phyloP scores from a whole-genome alignment of 2,329 filamentous ascomycete genomes.

The Penicillium vulpinum region DNA sequence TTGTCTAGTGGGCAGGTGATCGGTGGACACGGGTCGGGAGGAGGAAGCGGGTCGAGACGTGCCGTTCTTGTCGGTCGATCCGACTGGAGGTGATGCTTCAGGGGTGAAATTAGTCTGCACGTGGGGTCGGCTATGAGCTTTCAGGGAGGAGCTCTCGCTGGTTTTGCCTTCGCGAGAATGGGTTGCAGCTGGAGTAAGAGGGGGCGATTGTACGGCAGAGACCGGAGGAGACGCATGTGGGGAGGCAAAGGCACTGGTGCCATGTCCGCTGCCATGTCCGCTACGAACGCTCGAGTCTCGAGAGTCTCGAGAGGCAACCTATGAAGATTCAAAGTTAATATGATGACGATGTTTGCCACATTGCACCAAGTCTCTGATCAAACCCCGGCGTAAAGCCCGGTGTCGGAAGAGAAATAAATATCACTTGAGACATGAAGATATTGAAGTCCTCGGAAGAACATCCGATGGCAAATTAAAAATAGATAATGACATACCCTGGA shows the following conservation, averaged over 20 bases:
- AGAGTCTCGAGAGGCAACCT: constrained; percentile 55
- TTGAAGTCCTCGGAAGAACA: background rate
- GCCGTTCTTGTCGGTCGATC: constrained; percentile 34
- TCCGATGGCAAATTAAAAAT: constrained; percentile 8
- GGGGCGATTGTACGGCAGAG: constrained; percentile 79
- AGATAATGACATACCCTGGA: constrained; percentile 41
- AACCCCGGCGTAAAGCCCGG: background rate
- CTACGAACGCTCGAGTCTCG: constrained; percentile 64
- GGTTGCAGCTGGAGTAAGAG: constrained; percentile 82
- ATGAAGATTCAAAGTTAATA: constrained; percentile 11
- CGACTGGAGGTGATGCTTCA: constrained; percentile 55
- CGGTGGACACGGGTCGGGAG: constrained; percentile 44
- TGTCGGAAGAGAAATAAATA: background rate
- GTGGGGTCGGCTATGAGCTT: constrained; percentile 34
- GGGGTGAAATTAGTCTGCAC: constrained; percentile 51
- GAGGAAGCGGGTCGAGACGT: constrained; percentile 38
- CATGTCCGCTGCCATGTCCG: constrained; percentile 55
- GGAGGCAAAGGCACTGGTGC: constrained; percentile 65
- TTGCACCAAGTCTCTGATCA: background rate
- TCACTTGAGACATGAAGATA: background rate
- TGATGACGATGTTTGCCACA: background rate
- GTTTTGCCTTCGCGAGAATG: constrained; percentile 55
- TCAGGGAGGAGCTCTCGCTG: constrained; percentile 33
- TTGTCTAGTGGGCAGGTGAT: constrained; percentile 43
- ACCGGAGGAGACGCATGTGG: constrained; percentile 66